phyloP scores from a whole-genome alignment of 129 eudicot genomes.

The Heracleum sosnowskyi region DNA sequence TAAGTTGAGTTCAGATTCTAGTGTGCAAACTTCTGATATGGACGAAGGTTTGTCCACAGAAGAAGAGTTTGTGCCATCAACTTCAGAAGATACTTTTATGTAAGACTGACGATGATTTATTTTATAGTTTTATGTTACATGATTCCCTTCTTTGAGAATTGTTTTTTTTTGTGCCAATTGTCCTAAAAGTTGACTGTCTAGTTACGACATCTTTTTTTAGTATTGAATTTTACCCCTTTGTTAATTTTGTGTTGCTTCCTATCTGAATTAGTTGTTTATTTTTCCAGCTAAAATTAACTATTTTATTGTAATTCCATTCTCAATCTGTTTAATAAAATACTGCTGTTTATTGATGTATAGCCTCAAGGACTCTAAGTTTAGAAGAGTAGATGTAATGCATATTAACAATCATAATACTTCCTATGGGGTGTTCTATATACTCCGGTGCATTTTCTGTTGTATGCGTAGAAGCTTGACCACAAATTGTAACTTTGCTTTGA shows the following conservation, averaged over 20 bases:
- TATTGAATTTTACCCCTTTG: background rate
- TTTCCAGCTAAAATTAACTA: background rate
- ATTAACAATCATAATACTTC: background rate
- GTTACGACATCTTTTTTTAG: background rate
- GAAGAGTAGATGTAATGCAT: background rate
- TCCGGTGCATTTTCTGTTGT: background rate
- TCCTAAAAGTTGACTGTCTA: background rate
- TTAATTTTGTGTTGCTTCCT: background rate
- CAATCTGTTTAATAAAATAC: background rate
- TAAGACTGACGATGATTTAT: constrained; percentile 18
- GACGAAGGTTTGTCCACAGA: constrained; percentile 32
- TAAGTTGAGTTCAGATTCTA: constrained; percentile 37
- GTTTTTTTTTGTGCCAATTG: background rate
- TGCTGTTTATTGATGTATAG: background rate
- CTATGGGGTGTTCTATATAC: background rate
- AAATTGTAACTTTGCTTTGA: background rate
- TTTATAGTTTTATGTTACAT: background rate
- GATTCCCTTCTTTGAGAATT: background rate
- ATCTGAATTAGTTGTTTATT: background rate
- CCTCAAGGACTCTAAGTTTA: background rate
- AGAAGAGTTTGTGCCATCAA: constrained; percentile 26
- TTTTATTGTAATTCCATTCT: background rate
- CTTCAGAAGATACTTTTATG: constrained; percentile 25
- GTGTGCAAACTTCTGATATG: constrained; percentile 37
- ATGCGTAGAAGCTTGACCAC: background rate